Evolutionary conservation across 2,329 filamentous ascomycete species (phyloP).

Genomic region (Cordyceps cateniannulata): DNA sequence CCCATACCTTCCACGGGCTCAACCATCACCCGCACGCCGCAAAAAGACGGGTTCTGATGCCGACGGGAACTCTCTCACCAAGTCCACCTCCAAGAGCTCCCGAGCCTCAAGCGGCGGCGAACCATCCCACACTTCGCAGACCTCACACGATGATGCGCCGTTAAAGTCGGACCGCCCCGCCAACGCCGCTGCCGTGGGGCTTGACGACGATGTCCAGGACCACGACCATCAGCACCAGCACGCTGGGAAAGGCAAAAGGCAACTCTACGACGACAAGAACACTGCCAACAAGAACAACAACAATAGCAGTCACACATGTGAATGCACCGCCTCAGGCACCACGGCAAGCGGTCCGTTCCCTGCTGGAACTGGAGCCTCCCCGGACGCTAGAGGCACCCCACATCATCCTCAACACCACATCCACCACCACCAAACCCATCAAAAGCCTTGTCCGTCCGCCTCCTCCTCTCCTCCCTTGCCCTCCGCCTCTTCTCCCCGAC

Average conservation of each 20-base stretch:
- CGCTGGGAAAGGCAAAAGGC: background rate
- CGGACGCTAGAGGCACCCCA: background rate
- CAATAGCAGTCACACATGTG: background rate
- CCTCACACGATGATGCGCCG: background rate
- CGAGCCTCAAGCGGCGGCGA: background rate
- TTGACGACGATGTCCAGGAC: background rate
- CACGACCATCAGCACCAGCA: background rate
- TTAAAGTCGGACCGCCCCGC: conserved; percentile 3
- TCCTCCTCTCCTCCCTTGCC: conserved; percentile 3
- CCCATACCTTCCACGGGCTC: background rate
- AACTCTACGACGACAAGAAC: background rate
- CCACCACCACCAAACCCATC: conserved; percentile 5
- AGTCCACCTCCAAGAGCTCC: background rate
- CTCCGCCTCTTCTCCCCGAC: conserved; percentile 7
- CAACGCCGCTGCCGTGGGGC: conserved; percentile 9
- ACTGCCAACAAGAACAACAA: background rate
- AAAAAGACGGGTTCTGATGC: background rate
- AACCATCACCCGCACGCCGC: background rate
- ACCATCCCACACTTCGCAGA: background rate
- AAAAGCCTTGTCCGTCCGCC: conserved; percentile 6
- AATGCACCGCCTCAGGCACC: background rate
- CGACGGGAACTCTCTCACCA: background rate
- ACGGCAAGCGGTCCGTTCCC: background rate
- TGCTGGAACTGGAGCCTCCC: background rate
- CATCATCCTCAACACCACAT: background rate